These are phyloP conservation scores for Erysimum pusillum DNA, from an alignment of 441 rosid species.

Conservation along the genomic window DNA sequence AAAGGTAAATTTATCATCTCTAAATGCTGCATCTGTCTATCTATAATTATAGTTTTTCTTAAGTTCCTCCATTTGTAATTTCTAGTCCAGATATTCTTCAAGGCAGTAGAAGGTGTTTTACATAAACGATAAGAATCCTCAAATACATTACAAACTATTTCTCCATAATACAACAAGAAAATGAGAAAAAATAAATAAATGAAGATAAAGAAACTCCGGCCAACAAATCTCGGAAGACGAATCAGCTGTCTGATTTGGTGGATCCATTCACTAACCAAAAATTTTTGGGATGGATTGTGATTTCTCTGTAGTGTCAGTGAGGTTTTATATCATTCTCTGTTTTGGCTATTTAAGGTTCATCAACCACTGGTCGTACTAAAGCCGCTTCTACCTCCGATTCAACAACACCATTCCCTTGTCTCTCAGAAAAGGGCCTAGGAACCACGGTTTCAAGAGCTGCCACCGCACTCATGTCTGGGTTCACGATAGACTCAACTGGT, in stretches of 20 bases:
- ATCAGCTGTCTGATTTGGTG: conserved; percentile 12
- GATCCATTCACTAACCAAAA: conserved; percentile 36
- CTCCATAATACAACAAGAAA: conserved; percentile 36
- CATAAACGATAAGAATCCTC: conserved; percentile 17
- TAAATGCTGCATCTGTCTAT: not conserved
- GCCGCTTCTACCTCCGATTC: conserved; percentile 33
- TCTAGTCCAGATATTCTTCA: not conserved
- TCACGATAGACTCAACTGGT: conserved; percentile 35
- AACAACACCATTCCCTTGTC: conserved; percentile 38
- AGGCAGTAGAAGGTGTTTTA: conserved; percentile 1
- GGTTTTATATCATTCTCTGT: conserved; percentile 2
- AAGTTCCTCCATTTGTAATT: not conserved
- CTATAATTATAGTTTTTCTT: not conserved
- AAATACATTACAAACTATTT: conserved; percentile 35
- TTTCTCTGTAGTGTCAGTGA: not conserved
- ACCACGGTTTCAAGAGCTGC: conserved; percentile 18
- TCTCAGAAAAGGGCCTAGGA: conserved; percentile 7
- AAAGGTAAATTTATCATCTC: not conserved
- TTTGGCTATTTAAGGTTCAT: conserved; percentile 22
- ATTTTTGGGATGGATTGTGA: conserved; percentile 7
- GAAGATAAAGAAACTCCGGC: not conserved
- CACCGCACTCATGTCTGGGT: conserved; percentile 15
- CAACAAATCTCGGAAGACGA: not conserved
- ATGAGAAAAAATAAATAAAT: not conserved
- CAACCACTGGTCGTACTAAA: conserved; percentile 28